Evolutionary conservation across 1,284 basidiomycete genomes (phyloP).

Genomic region (Apiotrichum laibachii): DNA sequence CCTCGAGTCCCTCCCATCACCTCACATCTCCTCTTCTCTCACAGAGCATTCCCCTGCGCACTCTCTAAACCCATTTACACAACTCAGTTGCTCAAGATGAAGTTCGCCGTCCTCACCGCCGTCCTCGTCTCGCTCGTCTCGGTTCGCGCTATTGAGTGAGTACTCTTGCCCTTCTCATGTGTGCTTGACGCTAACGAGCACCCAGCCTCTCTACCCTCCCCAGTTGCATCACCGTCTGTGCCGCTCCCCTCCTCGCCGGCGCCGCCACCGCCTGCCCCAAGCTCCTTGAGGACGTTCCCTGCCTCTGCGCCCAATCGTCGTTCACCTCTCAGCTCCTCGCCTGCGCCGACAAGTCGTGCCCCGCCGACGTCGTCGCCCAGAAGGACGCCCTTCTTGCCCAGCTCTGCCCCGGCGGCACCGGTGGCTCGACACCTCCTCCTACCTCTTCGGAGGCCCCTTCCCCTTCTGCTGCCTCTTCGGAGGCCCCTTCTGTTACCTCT

Average conservation of each 20-base stretch:
- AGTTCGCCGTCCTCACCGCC: no score
- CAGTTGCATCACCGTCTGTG: neutral
- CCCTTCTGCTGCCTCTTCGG: neutral
- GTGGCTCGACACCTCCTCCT: neutral
- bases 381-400: neutral
- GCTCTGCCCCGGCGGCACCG: conserved; percentile 1
- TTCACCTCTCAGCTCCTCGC: neutral
- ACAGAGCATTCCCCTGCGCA: no score
- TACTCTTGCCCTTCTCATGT: no score
- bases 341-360: neutral
- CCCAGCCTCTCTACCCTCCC: neutral
- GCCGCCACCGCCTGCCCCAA: neutral
- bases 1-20: no score
- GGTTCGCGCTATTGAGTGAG: no score
- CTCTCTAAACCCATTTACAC: no score
- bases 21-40: no score
- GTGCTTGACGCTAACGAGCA: neutral
- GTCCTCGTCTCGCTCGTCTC: no score
- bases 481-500: neutral
- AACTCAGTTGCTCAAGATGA: no score
- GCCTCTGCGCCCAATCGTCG: neutral
- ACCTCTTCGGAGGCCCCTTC: neutral
- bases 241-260: no score
- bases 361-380: neutral
- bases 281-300: neutral